Base-by-base conservation (phyloP, 306 rosid genomes). In the Cucurbita ficifolia region DNA sequence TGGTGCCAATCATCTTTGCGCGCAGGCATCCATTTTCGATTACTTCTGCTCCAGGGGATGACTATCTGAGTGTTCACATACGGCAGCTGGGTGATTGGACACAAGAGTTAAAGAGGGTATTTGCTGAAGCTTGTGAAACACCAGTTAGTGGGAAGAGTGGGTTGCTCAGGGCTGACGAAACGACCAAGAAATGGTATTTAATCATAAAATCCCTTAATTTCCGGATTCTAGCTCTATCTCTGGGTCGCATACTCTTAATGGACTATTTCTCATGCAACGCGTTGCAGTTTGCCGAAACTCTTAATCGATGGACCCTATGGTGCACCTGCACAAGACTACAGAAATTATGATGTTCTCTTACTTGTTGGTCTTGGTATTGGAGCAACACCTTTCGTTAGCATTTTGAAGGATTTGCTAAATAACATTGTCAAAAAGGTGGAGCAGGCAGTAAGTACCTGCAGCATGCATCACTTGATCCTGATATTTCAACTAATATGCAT, bases 51-150 rank as follows among this genome's bases (percentile, higher is more conserved):
- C 99, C 99, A n/a, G 96, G 89, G n/a, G 99, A 95, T 70, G 93
- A 91, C 85, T 95, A 82, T 78, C 89, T 95, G 80, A 95, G 99
- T 70, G 96, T 95, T 82, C 99, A 95, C 86, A 95, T 95, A 72
- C 86, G 99, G 76, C 99, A 95, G 89, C 89, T 95, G 36, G 99
- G 99, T 73, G 99, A 95, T 75, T 95, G 99, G 99, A 95, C 99
- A 55, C 97, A 83, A 82, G 99, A 95, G 79, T 96, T 95, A 53
- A 95, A 88, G 82, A 88, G 96, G 79, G 87, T 95, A 19, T 95
- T 95, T 76, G 86, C 97, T 33, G 96, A 87, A 77, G 97, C 89
- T 49, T 91, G 99, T 78, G 97, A 91, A 81, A 84, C 92, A 82
- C 96, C 99, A n/a, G 89, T 82, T 11, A 79, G 91, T 8, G 99